These are phyloP conservation scores for Cotoneaster glaucophyllus DNA, from an alignment of 306 rosid species.

Conservation along the genomic window DNA sequence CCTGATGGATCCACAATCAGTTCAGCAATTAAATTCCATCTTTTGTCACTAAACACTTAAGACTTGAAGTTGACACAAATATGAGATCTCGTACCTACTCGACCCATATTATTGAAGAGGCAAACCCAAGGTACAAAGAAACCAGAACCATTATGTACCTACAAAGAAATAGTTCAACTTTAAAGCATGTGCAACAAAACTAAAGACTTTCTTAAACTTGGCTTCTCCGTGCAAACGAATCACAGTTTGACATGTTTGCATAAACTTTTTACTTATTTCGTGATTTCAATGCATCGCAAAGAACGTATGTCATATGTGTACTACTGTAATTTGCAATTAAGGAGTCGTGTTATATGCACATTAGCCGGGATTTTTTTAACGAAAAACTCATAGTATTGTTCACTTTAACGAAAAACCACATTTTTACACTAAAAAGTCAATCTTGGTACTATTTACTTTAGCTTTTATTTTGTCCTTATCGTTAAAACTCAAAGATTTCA, in stretches of 20 bases:
- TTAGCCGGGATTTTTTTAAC: neutral
- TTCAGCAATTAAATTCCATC: conserved; percentile 4
- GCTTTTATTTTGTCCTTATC: too few relatives aligned
- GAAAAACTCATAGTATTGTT: too few relatives aligned
- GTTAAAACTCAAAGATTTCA: too few relatives aligned
- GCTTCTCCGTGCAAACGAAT: neutral
- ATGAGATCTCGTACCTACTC: conserved; percentile 57
- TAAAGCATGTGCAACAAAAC: neutral
- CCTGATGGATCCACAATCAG: conserved; percentile 46
- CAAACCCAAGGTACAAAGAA: conserved; percentile 84
- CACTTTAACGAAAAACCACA: too few relatives aligned
- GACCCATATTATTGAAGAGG: conserved; percentile 96
- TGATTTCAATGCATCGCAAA: too few relatives aligned
- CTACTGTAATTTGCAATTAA: neutral
- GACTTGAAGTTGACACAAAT: conserved; percentile 9
- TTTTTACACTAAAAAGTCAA: too few relatives aligned
- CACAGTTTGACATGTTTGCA: neutral
- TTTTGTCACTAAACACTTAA: neutral
- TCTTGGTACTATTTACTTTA: too few relatives aligned
- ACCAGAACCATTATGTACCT: conserved; percentile 91
- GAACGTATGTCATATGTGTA: too few relatives aligned
- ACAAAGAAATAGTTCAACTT: conserved; percentile 13
- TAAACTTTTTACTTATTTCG: neutral
- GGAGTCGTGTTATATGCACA: neutral
- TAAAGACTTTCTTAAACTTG: neutral